Evolutionary conservation across 768 basidiomycete genomes (phyloP).

Genomic region (Nidularia pulvinata): DNA sequence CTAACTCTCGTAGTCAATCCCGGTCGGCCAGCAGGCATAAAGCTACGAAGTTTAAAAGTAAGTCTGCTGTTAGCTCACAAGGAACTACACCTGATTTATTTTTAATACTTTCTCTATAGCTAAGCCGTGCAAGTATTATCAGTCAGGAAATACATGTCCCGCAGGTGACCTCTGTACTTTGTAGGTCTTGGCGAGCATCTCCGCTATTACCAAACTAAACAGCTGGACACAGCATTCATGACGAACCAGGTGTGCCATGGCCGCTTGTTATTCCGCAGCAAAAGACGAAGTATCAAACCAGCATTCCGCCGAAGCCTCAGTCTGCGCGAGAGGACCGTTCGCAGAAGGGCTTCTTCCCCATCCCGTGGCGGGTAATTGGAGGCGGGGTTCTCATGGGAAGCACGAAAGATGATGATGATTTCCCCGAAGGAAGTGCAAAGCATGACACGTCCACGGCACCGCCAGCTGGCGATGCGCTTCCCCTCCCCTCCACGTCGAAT

Average conservation of each 20-base stretch:
- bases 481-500: not conserved
- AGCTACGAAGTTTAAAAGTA: constrained; percentile 40
- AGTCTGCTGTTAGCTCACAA: constrained; percentile 12
- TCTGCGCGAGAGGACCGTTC: not conserved
- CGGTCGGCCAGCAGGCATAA: constrained; percentile 19
- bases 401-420: constrained; percentile 1
- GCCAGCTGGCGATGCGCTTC: no score
- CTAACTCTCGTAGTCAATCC: not conserved
- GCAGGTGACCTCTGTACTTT: constrained; percentile 60
- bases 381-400: constrained; percentile 73
- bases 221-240: constrained; percentile 62
- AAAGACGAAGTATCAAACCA: no score
- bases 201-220: no score
- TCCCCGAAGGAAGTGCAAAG: not conserved
- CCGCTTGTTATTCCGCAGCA: no score
- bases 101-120: constrained; percentile 28
- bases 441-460: not conserved
- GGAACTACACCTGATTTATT: no score
- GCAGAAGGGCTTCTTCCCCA: constrained; percentile 53
- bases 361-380: constrained; percentile 77
- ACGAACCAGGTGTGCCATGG: constrained; percentile 20
- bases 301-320: not conserved
- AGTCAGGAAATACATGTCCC: constrained; percentile 42
- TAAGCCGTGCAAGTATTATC: constrained; percentile 61
- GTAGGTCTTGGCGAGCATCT: no score